Percentiles rank a stretch among this genome's conserved stretches.
These are phyloP conservation scores for Fusarium foetens DNA, from an alignment of 2,329 filamentous ascomycete genomes.

Conservation along the genomic window DNA sequence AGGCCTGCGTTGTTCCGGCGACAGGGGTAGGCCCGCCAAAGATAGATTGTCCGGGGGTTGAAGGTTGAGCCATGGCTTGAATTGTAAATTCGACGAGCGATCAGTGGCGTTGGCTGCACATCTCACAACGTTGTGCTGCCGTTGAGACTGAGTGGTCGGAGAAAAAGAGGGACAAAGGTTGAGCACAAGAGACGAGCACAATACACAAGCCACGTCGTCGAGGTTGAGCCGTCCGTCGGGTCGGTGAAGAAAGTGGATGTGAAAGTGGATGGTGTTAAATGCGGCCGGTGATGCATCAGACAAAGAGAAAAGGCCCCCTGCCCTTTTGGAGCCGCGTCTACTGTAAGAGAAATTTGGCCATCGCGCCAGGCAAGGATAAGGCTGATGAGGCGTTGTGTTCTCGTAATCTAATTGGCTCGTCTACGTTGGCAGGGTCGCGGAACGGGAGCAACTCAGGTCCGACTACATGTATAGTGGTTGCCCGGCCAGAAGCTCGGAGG, in stretches of 20 bases:
- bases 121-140: slow-evolving; percentile 31
- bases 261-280: slow-evolving; percentile 25
- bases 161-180: not conserved
- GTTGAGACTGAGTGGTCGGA: not conserved
- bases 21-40: slow-evolving; percentile 56
- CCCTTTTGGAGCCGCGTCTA: slow-evolving; percentile 20
- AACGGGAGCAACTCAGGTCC: slow-evolving; percentile 34
- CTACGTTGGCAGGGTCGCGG: slow-evolving; percentile 23
- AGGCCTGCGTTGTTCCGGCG: slow-evolving; percentile 41
- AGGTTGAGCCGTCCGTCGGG: slow-evolving; percentile 34
- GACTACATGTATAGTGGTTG: slow-evolving; percentile 45
- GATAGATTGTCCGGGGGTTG: slow-evolving; percentile 59
- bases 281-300: slow-evolving; percentile 32
- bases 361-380: slow-evolving; percentile 26
- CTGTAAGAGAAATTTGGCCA: slow-evolving; percentile 34
- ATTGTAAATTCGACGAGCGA: slow-evolving; percentile 30
- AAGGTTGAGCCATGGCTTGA: slow-evolving; percentile 57
- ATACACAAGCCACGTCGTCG: slow-evolving; percentile 2
- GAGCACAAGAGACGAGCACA: not conserved
- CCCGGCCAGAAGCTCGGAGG: slow-evolving; percentile 50
- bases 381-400: slow-evolving; percentile 7
- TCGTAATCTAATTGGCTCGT: slow-evolving; percentile 27
- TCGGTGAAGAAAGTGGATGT: slow-evolving; percentile 35
- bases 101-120: slow-evolving; percentile 38
- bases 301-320: slow-evolving; percentile 29